Percentiles rank a stretch among this genome's conserved stretches.
These are phyloP conservation scores for Arthrobotrys pseudoclavata DNA, from an alignment of 2,329 filamentous ascomycete species.

Conservation along the genomic window DNA sequence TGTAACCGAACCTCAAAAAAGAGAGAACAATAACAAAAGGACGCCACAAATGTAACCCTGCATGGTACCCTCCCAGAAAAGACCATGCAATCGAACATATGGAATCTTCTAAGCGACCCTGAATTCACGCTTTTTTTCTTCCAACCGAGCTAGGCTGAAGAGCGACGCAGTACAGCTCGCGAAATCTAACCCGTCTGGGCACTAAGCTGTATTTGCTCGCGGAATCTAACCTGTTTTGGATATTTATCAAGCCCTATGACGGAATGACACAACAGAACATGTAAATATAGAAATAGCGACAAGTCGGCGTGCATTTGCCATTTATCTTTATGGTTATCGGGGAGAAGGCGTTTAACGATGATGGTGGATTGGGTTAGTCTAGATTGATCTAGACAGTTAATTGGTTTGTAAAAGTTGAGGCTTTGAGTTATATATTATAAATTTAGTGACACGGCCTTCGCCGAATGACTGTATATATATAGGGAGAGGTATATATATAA, in stretches of 20 bases:
- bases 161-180: neutral
- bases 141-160: neutral
- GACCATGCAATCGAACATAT: neutral
- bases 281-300: neutral
- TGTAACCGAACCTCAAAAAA: neutral
- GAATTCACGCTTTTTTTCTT: neutral
- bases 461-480: too few species aligned
- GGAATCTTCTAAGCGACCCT: neutral
- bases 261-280: neutral
- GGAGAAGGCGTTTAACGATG: too few species aligned
- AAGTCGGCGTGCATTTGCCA: too few species aligned
- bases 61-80: neutral
- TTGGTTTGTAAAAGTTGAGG: too few species aligned
- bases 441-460: too few species aligned
- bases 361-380: too few species aligned
- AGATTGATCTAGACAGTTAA: too few species aligned
- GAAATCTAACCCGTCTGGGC: neutral
- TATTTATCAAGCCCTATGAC: neutral
- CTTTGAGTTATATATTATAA: too few species aligned
- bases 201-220: slow-evolving; percentile 7
- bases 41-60: neutral
- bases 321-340: too few species aligned
- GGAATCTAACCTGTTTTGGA: slow-evolving; percentile 30
- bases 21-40: neutral
- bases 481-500: too few species aligned